Base-by-base conservation (phyloP, 2,329 filamentous ascomycete species). In the Atkinsonella texensis region DNA sequence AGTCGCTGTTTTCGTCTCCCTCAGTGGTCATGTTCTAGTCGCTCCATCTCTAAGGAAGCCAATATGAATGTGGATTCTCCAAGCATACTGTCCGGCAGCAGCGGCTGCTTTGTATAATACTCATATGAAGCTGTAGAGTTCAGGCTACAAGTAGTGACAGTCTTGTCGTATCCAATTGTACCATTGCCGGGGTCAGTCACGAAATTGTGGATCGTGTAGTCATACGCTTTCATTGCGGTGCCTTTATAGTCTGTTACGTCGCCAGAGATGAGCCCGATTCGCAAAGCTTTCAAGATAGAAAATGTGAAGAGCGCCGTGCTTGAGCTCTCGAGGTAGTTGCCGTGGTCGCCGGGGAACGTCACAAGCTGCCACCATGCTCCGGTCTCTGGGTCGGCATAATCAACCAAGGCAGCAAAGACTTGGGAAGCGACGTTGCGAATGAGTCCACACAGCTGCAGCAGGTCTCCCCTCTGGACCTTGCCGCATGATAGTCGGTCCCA, bases 301-400 rank as follows among this genome's bases (percentile, higher is more conserved):
- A 76, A 79, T 0, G 71, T 68, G 56, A 80, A 81, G 73, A 83
- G 78, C 3, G 76, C 77, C 2, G 74, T 75, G 8, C 72, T 79
- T 33, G 76, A 79, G 35, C 74, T 76, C 65, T 83, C 77, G 46
- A 83, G 74, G 61, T 78, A 83, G 62, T 84, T 83, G 2, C 76
- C 77, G 45, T 70, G 73, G 28, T 69, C 62, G 52, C 72, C 68
- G 56, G 71, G 72, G 71, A 81, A 28, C 5, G 49, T 49, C 6
- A 49, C 76, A 43, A 81, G 66, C 49, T 80, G 64, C 74, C 76
- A 81, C 77, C 79, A 83, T 7, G 74, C 77, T 0, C 76, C 75
- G 2, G 56, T 57, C 0, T 70, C 68, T 0, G 76, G 63, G 3
- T 68, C 62, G 1, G 62, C 60, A 31, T 74, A 70, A 56, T 74